phyloP scores from a whole-genome alignment of 768 basidiomycete species.

The Serendipita indica region DNA sequence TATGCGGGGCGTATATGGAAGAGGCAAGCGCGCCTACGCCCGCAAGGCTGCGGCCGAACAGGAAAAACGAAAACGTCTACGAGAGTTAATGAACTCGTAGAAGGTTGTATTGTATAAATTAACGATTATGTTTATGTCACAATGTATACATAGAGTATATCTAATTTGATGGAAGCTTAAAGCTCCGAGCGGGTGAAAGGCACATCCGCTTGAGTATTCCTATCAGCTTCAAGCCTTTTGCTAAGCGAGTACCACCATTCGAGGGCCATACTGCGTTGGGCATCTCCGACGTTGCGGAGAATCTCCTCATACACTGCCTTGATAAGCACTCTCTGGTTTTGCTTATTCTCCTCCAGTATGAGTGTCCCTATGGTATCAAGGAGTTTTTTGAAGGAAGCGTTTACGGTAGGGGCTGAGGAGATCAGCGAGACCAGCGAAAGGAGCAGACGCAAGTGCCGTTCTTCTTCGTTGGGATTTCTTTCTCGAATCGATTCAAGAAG shows the following conservation, averaged over 20 bases:
- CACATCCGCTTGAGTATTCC: too few relatives aligned
- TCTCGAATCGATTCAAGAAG: constrained; percentile 34
- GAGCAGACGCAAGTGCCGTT: constrained; percentile 36
- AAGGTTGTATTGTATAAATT: not conserved
- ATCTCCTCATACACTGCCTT: constrained; percentile 48
- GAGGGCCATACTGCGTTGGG: constrained; percentile 51
- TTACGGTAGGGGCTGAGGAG: constrained; percentile 21
- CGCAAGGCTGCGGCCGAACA: not conserved
- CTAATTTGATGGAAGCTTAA: too few relatives aligned
- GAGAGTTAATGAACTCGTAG: not conserved
- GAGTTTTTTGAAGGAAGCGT: constrained; percentile 37
- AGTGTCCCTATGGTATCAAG: constrained; percentile 38
- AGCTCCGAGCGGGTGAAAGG: too few relatives aligned
- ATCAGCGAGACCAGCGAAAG: constrained; percentile 52
- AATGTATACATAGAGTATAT: too few relatives aligned
- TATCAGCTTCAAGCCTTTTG: too few relatives aligned
- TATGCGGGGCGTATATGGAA: not conserved
- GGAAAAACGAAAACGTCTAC: not conserved
- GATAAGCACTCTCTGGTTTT: not conserved
- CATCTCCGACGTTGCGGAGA: constrained; percentile 47
- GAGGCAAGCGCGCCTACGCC: constrained; percentile 6
- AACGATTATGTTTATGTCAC: not conserved
- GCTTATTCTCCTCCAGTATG: constrained; percentile 24
- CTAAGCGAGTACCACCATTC: constrained; percentile 53
- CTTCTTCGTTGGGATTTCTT: constrained; percentile 13